A percentile compares a stretch with the other conserved stretches of the same genome.
Conservation (phyloP, 495 filamentous ascomycete species). For the Chaetomidium leptoderma region DNA sequence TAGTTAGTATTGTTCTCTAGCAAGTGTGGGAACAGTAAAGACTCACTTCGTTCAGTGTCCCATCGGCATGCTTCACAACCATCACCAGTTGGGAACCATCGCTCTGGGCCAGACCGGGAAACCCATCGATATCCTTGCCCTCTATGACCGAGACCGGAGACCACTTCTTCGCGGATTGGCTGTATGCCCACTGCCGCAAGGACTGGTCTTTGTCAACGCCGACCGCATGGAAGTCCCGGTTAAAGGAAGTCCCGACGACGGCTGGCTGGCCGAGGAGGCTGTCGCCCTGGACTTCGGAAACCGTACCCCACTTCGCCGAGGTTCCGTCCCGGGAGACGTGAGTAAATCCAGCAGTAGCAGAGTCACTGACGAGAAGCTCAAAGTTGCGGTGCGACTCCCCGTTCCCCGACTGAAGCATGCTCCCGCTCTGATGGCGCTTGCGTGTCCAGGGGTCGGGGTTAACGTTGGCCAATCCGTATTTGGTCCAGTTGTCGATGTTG, state of each 20-base stretch:
- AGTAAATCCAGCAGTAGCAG: neutral
- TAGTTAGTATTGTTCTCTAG: neutral
- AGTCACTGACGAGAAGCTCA: conserved; percentile 13
- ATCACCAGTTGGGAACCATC: conserved; percentile 17
- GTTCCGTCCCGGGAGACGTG: conserved; percentile 16
- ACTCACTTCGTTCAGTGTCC: conserved; percentile 20
- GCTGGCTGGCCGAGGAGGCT: conserved; percentile 18
- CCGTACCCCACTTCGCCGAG: conserved; percentile 9
- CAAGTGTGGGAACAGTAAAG: too few relatives aligned
- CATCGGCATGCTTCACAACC: conserved; percentile 21
- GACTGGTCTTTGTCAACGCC: neutral
- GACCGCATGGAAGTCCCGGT: conserved; percentile 23
- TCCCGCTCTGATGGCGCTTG: conserved; percentile 22
- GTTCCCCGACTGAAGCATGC: conserved; percentile 24
- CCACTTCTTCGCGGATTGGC: conserved; percentile 11
- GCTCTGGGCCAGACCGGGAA: conserved; percentile 19
- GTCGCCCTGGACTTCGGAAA: neutral
- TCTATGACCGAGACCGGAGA: conserved; percentile 7
- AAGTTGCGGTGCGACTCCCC: conserved; percentile 22
- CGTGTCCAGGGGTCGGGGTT: conserved; percentile 23
- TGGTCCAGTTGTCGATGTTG: conserved; percentile 24
- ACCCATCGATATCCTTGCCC: conserved; percentile 13
- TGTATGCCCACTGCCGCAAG: conserved; percentile 17
- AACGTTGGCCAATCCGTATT: conserved; percentile 21
- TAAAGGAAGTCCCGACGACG: conserved; percentile 22